These are phyloP conservation scores for Urochloa ruziziensis DNA, from an alignment of 176 grass and related monocot genomes.

Conservation along the genomic window DNA sequence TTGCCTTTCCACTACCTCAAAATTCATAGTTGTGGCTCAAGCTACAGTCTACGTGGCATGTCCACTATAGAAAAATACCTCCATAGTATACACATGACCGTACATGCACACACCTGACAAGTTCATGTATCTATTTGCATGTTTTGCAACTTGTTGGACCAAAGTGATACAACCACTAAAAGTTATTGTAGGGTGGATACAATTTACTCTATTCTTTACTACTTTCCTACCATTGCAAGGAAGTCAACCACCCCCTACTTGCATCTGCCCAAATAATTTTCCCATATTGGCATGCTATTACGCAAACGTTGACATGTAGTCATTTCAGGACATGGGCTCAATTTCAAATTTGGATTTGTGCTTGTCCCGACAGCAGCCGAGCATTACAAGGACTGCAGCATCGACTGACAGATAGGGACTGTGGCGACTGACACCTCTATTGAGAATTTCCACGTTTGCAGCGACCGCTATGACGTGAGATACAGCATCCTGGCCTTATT, in stretches of 20 bases:
- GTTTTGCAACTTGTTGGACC: too few relatives aligned
- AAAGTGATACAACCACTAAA: too few relatives aligned
- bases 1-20: too few relatives aligned
- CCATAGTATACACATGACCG: too few relatives aligned
- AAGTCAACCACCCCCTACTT: neutral
- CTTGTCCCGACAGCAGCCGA: neutral
- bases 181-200: too few relatives aligned
- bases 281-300: neutral
- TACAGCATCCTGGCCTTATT: neutral
- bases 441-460: neutral
- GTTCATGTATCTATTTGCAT: too few relatives aligned
- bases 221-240: neutral
- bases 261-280: neutral
- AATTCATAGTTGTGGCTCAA: too few relatives aligned
- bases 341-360: conserved; percentile 7
- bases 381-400: conserved; percentile 19
- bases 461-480: neutral
- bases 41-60: too few relatives aligned
- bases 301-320: neutral
- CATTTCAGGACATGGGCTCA: neutral
- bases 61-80: too few relatives aligned
- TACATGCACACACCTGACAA: too few relatives aligned
- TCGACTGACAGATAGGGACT: neutral
- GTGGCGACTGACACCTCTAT: neutral
- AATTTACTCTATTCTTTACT: too few relatives aligned